Base-by-base conservation (phyloP, 768 basidiomycete species). In the Stropharia rugosoannulata region DNA sequence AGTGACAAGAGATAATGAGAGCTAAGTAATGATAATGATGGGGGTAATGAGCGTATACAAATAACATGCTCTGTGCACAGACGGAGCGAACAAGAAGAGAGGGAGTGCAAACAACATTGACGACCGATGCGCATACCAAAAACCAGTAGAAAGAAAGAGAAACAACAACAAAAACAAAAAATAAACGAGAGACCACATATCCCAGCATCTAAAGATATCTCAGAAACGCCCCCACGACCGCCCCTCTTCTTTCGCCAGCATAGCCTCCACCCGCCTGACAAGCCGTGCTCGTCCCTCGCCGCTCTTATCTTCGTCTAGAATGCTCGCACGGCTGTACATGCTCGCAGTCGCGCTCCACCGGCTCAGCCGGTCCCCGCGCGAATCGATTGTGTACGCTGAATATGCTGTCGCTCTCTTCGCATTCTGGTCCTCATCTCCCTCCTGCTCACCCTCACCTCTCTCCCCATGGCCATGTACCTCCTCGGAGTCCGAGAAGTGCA, bases 241-340 rank as follows among this genome's bases (percentile, higher is more conserved):
- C 5, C 42, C 42, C 49, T 37, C 51, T 58, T 58, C 66, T 62
- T 52, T 66, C 38, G 73, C 75, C 62, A 80, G 76, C 80, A 85
- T 80, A 50, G 70, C 77, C 64, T 80, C 80, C 13, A 86, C 80
- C 32, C 78, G 69, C 56, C 70, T 63, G 48, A 85, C 70, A 58
- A 86, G 80, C 61, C 78, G 65, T 36, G 76, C 75, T 54, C 83
- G 68, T 49, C 76, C 73, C 61, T 73, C 67, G 22, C 59, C 63
- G 61, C 83, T 85, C 68, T 76, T 75, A 32, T 81, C 78, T 18
- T 70, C 66, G 58, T 85, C 83, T 64, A 85, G 55, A 51, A 86
- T 70, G 58, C 82, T 84, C 45, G 69, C 66, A 6, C 81, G 78
- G 58, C 79, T 79, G 63, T 83, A 80, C 48, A 79, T 68, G 19